Evolutionary conservation across 176 grass and related monocot genomes (phyloP).

Genomic region (Zoysia pacifica): DNA sequence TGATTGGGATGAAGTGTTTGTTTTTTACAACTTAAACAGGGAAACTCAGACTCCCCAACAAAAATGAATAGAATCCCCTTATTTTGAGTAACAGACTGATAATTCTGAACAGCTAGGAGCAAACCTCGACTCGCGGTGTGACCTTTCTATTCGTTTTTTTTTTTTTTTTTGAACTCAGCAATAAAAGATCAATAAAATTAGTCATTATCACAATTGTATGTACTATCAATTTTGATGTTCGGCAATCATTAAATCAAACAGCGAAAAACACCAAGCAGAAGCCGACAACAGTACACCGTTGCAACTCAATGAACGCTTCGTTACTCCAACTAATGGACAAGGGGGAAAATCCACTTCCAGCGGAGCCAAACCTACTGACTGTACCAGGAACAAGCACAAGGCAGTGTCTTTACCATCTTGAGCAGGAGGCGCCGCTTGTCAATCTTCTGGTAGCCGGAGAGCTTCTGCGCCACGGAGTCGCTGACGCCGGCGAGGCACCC

Average conservation of each 20-base stretch:
- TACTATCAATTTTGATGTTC: neutral
- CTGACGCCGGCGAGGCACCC: slow-evolving; percentile 86
- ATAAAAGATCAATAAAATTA: neutral
- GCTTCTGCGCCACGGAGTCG: slow-evolving; percentile 91
- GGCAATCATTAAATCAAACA: slow-evolving; percentile 21
- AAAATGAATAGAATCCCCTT: neutral
- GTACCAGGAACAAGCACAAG: neutral
- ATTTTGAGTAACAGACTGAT: neutral
- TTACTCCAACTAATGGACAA: neutral
- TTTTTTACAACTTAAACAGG: neutral
- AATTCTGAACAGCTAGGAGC: slow-evolving; percentile 9
- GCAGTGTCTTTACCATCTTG: slow-evolving; percentile 63
- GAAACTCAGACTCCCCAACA: neutral
- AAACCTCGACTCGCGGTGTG: neutral
- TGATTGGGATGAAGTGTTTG: neutral
- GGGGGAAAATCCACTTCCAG: neutral
- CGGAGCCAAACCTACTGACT: no score
- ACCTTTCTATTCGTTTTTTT: neutral
- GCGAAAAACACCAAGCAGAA: neutral
- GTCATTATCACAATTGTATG: neutral
- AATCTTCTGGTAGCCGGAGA: slow-evolving; percentile 72
- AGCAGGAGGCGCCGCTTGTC: slow-evolving; percentile 79
- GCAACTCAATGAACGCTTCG: neutral
- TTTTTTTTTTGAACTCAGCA: neutral
- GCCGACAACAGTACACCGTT: neutral